These are phyloP conservation scores for Hypocreales sp. DNA, from an alignment of 2,329 filamentous ascomycete genomes.

Conservation along the genomic window DNA sequence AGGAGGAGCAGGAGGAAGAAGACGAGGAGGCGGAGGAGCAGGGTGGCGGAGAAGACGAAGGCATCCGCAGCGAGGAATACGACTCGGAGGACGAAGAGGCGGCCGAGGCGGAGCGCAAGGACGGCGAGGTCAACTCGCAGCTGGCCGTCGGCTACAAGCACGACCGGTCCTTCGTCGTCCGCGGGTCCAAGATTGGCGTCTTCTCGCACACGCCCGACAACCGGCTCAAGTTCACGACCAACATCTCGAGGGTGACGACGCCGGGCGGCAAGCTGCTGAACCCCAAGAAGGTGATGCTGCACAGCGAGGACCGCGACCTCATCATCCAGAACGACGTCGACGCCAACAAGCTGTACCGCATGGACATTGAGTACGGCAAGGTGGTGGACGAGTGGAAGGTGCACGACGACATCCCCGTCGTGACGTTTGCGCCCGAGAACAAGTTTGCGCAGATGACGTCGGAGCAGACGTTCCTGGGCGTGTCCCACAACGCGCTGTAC, in stretches of 20 bases:
- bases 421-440: conserved; percentile 85
- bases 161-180: conserved; percentile 90
- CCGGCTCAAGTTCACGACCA: conserved; percentile 88
- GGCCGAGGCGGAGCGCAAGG: conserved; percentile 57
- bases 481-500: conserved; percentile 85
- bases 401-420: conserved; percentile 87
- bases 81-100: conserved; percentile 53
- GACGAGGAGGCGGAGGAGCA: conserved; percentile 45
- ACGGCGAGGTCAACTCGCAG: conserved; percentile 78
- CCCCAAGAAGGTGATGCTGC: conserved; percentile 93
- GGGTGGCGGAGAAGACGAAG: conserved; percentile 47
- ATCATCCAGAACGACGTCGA: conserved; percentile 72
- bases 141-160: conserved; percentile 95
- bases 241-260: conserved; percentile 89
- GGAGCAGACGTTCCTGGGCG: conserved; percentile 87
- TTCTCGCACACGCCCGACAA: conserved; percentile 95
- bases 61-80: conserved; percentile 53
- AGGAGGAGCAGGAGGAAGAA: conserved; percentile 34
- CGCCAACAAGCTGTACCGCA: conserved; percentile 83
- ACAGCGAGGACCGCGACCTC: conserved; percentile 79
- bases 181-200: conserved; percentile 94
- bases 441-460: conserved; percentile 97
- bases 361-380: conserved; percentile 97
- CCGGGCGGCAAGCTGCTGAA: conserved; percentile 77
- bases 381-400: conserved; percentile 98